Base-by-base conservation (phyloP, 164 flowering plant genomes). In the Akebia trifoliata region DNA sequence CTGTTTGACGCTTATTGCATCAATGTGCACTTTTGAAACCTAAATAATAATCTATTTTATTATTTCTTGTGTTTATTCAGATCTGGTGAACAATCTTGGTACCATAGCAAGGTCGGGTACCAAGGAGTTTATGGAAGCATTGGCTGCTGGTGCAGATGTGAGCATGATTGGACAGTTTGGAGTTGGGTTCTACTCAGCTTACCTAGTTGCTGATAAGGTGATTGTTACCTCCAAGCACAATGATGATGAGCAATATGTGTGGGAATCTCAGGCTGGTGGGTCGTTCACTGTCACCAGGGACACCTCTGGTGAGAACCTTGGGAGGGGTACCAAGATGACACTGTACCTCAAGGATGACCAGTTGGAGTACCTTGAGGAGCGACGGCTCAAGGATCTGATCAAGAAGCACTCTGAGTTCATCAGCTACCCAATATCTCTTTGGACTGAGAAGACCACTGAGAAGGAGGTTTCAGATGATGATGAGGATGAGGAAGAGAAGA, bases 81-180 rank as follows among this genome's bases (percentile, higher is more conserved):
- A 81, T 63, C 68, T 81, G 78, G 86, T 78, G 62, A 81, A 78
- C 78, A 81, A 54, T 9, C 58, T 54, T 17, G 58, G 58, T 14
- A 54, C 58, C 18, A 54, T 54, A 66, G 83, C 86, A 5, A 72
- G 81, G 66, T 82, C 84, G 42, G 84, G 82, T 2, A 82, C 87
- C 68, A 79, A 77, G 59, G 72, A 77, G 35, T 74, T 77, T 66
- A 78, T 74, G 78, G 75, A 75, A 58, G 79, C 79, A 1, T 76
- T 72, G 64, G 80, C 80, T 21, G 66, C 60, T 55, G 66, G 58
- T 55, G 60, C 58, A 2, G 66, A 63, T 47, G 58, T 63, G n/a
- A 63, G 58, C 51, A 53, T 54, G 66, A 63, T 63, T 62, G 67
- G 72, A 21, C 60, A 56, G 20, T 56, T 56, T 43, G 60, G 60